These are phyloP conservation scores for Chenopodium quinoa DNA, from an alignment of 148 eudicot species.

Conservation along the genomic window DNA sequence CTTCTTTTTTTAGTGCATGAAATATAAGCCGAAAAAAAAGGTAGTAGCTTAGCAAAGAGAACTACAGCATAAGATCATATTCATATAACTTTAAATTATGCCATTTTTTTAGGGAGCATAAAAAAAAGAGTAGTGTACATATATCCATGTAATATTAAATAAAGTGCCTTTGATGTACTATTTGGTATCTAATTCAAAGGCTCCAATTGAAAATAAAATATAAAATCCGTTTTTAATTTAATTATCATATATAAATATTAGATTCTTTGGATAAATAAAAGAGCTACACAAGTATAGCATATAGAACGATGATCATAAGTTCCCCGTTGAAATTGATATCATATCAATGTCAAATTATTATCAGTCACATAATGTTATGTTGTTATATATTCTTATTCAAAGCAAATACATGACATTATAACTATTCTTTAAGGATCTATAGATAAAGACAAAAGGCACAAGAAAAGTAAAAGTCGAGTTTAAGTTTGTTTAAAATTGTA, in stretches of 20 bases:
- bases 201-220: constrained; percentile 11
- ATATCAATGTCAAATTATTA: constrained; percentile 22
- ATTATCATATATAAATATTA: neutral
- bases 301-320: constrained; percentile 15
- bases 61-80: neutral
- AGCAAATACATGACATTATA: constrained; percentile 12
- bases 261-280: neutral
- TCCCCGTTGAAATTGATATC: constrained; percentile 1
- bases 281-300: constrained; percentile 11
- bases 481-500: neutral
- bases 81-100: neutral
- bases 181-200: constrained; percentile 28
- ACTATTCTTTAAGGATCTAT: constrained; percentile 21
- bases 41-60: neutral
- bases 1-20: no score
- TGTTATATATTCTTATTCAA: constrained; percentile 9
- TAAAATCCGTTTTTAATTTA: neutral
- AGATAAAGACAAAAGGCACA: constrained; percentile 7
- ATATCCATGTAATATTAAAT: neutral
- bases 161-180: constrained; percentile 11
- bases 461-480: constrained; percentile 8
- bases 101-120: neutral
- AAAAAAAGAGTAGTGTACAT: neutral
- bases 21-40: neutral
- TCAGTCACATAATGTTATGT: constrained; percentile 13